Conservation (phyloP, 2,329 filamentous ascomycete genomes). For the Talaromyces sp. region DNA sequence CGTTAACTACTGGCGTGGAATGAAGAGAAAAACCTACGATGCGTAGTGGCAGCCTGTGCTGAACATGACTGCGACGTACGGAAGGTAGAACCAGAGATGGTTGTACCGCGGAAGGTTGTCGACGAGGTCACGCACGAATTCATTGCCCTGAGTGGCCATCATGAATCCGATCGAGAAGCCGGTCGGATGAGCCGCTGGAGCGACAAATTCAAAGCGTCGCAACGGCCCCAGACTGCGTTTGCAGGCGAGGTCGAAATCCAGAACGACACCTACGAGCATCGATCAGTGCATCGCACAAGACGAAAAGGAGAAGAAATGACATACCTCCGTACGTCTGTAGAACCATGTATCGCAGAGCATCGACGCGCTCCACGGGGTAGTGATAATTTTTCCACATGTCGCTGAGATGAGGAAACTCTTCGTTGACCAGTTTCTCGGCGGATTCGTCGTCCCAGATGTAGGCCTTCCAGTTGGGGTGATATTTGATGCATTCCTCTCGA, state of each 20-base stretch:
- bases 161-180: slow-evolving; percentile 43
- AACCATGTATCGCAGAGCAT: slow-evolving; percentile 23
- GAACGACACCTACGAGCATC: slow-evolving; percentile 18
- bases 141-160: slow-evolving; percentile 34
- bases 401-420: slow-evolving; percentile 18
- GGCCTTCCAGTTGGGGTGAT: slow-evolving; percentile 18
- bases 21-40: slow-evolving; percentile 26
- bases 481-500: slow-evolving; percentile 16
- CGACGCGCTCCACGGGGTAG: slow-evolving; percentile 20
- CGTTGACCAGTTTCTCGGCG: slow-evolving; percentile 16
- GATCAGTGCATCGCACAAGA: neutral
- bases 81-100: slow-evolving; percentile 36
- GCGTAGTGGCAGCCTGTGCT: slow-evolving; percentile 43
- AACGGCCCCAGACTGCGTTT: slow-evolving; percentile 37
- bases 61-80: slow-evolving; percentile 42
- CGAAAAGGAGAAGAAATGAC: neutral
- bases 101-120: slow-evolving; percentile 33
- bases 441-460: slow-evolving; percentile 17
- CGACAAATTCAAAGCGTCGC: slow-evolving; percentile 39
- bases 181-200: slow-evolving; percentile 37
- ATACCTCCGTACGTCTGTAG: slow-evolving; percentile 20
- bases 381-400: slow-evolving; percentile 19
- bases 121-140: slow-evolving; percentile 33
- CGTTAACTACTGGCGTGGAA: neutral
- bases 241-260: slow-evolving; percentile 39